Evolutionary conservation across 108 stramenopile species (phyloP).

Genomic region (Cyclotella choctawhatcheeana): DNA sequence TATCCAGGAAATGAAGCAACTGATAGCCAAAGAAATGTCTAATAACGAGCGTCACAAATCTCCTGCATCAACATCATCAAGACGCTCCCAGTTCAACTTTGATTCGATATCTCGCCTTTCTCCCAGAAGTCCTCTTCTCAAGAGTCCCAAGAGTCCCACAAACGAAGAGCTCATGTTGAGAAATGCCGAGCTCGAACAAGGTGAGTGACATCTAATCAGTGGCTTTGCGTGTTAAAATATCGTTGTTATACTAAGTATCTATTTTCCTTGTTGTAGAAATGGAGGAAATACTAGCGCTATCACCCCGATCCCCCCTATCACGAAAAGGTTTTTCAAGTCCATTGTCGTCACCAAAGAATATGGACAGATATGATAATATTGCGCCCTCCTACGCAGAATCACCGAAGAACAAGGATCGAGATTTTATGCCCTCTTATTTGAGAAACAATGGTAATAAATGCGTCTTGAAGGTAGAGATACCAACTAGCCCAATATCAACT

Average conservation of each 20-base stretch:
- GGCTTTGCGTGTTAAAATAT: not conserved
- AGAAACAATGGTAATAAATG: not conserved
- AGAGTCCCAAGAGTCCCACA: conserved; percentile 4
- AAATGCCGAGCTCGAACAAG: conserved; percentile 30
- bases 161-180: conserved; percentile 24
- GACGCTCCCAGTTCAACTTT: not conserved
- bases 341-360: not conserved
- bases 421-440: not conserved
- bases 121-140: not conserved
- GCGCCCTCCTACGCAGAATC: too few species aligned
- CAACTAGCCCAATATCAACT: conserved; percentile 10
- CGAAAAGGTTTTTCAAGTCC: not conserved
- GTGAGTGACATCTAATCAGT: not conserved
- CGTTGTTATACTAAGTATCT: not conserved
- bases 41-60: conserved; percentile 17
- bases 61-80: not conserved
- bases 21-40: conserved; percentile 23
- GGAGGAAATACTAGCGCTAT: conserved; percentile 17
- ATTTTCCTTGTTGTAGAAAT: conserved; percentile 20
- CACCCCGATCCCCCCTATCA: conserved; percentile 9
- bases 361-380: not conserved
- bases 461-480: conserved; percentile 7
- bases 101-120: not conserved
- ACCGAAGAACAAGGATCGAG: not conserved
- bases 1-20: conserved; percentile 39